Evolutionary conservation across 306 rosid species (phyloP).

Genomic region (Pyrus betulifolia): DNA sequence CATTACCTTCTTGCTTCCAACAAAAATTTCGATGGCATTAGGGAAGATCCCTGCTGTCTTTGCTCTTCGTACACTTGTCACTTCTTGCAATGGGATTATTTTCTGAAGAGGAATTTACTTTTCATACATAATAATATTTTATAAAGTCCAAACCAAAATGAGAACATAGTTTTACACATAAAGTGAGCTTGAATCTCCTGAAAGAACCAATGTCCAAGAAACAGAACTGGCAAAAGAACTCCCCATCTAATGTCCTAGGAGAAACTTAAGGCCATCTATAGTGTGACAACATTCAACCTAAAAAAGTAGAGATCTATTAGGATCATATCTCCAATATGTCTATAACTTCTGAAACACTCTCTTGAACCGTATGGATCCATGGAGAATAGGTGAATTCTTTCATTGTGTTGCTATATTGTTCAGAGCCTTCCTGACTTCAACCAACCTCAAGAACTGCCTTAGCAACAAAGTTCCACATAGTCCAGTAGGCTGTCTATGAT

Average conservation of each 20-base stretch:
- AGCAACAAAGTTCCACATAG: neutral
- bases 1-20: conserved; percentile 66
- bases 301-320: neutral
- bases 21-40: conserved; percentile 83
- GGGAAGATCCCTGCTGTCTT: conserved; percentile 95
- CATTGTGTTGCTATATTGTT: neutral
- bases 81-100: conserved; percentile 72
- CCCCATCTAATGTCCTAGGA: neutral
- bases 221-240: neutral
- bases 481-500: neutral
- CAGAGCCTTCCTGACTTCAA: neutral
- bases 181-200: neutral
- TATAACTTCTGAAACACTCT: neutral
- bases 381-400: neutral
- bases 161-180: neutral
- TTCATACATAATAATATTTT: neutral
- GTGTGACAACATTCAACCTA: neutral
- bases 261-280: neutral
- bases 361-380: neutral
- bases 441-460: neutral
- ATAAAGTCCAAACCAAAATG: neutral
- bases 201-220: neutral
- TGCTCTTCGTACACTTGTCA: conserved; percentile 75
- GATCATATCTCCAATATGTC: neutral
- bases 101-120: conserved; percentile 42